Evolutionary conservation across 805 yeast genomes (phyloP).

Genomic region (Candida ulmi): DNA sequence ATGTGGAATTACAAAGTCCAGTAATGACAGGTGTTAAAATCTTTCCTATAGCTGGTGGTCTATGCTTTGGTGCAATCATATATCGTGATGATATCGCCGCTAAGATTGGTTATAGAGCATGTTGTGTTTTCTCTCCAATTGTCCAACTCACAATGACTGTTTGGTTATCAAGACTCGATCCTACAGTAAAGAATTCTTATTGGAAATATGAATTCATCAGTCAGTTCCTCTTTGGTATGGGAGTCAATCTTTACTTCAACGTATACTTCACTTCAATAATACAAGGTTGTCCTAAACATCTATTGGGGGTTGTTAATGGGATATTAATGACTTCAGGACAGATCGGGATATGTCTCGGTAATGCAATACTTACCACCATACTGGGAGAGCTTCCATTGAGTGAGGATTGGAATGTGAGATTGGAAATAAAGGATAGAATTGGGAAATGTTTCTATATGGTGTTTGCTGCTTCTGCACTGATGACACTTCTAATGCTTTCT

Average conservation of each 20-base stretch:
- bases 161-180: constrained; percentile 20
- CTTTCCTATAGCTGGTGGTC: constrained; percentile 6
- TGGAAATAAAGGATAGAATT: constrained; percentile 4
- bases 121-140: constrained; percentile 11
- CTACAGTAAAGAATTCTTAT: constrained; percentile 12
- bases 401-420: not conserved
- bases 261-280: constrained; percentile 28
- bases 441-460: constrained; percentile 5
- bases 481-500: not conserved
- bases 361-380: constrained; percentile 23
- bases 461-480: constrained; percentile 1
- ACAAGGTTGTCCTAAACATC: constrained; percentile 28
- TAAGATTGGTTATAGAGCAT: constrained; percentile 4
- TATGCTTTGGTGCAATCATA: not conserved
- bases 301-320: constrained; percentile 36
- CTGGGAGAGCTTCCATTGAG: constrained; percentile 19
- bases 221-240: constrained; percentile 20
- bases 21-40: not conserved
- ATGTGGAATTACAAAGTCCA: not conserved
- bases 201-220: constrained; percentile 28
- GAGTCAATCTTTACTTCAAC: constrained; percentile 28
- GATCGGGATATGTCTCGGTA: constrained; percentile 26
- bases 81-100: not conserved
- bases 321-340: constrained; percentile 31
- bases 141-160: constrained; percentile 15